Conservation (phyloP, 768 basidiomycete species). For the Pleurotus salmoneostramineus region DNA sequence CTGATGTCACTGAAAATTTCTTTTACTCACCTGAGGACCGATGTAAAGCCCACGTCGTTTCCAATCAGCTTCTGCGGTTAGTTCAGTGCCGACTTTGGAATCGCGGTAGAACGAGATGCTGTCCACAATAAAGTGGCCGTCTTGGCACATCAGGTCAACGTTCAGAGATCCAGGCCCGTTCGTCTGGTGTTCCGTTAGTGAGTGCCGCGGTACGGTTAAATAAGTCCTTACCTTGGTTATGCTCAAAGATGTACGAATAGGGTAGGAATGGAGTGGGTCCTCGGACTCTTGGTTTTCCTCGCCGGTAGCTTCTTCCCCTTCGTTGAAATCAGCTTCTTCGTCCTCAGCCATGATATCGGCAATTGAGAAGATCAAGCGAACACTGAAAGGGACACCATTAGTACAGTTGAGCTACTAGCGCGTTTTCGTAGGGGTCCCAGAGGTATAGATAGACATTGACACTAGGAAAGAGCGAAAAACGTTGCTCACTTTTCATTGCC, state of each 20-base stretch:
- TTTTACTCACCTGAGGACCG: slow-evolving; percentile 68
- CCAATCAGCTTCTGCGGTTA: slow-evolving; percentile 92
- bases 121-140: slow-evolving; percentile 80
- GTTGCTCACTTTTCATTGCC: slow-evolving; percentile 81
- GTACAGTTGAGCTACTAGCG: neutral
- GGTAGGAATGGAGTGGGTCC: slow-evolving; percentile 44
- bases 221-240: slow-evolving; percentile 69
- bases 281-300: slow-evolving; percentile 19
- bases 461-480: neutral
- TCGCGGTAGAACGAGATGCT: slow-evolving; percentile 86
- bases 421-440: slow-evolving; percentile 6
- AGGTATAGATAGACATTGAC: neutral
- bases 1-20: neutral
- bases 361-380: slow-evolving; percentile 91
- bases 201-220: neutral
- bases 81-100: slow-evolving; percentile 62
- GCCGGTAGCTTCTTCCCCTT: slow-evolving; percentile 29
- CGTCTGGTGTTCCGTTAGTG: slow-evolving; percentile 28
- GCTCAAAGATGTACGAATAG: slow-evolving; percentile 75
- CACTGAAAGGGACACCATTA: slow-evolving; percentile 35
- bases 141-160: slow-evolving; percentile 75
- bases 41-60: slow-evolving; percentile 88
- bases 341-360: slow-evolving; percentile 71
- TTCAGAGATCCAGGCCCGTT: slow-evolving; percentile 63
- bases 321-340: slow-evolving; percentile 29